phyloP scores from a whole-genome alignment of 1,284 basidiomycete genomes.

The Microstroma glucosiphilum region DNA sequence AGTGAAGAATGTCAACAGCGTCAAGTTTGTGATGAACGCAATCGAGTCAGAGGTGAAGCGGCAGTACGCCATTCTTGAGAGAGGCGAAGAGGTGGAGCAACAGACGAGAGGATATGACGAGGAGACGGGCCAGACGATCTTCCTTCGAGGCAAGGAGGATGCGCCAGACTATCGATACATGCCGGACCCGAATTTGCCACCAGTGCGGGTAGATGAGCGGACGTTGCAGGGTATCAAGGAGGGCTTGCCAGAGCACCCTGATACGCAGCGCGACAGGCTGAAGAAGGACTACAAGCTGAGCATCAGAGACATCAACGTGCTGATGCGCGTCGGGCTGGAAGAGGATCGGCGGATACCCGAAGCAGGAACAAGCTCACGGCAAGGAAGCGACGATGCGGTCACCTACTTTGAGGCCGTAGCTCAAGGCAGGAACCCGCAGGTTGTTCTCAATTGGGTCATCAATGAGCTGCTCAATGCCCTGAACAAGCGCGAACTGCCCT shows the following conservation, averaged over 20 bases:
- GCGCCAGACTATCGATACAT: conserved; percentile 95
- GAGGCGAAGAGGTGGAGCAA: conserved; percentile 60
- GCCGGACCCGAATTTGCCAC: conserved; percentile 90
- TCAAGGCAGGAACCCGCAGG: conserved; percentile 29
- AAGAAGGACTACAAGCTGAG: conserved; percentile 58
- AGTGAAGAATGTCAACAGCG: conserved; percentile 93
- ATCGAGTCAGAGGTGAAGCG: conserved; percentile 77
- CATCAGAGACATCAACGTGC: conserved; percentile 53
- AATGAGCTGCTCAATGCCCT: conserved; percentile 39
- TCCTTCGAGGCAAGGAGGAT: conserved; percentile 81
- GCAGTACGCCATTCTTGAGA: conserved; percentile 62
- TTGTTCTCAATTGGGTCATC: conserved; percentile 67
- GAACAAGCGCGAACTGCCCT: conserved; percentile 27
- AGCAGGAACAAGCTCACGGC: background rate
- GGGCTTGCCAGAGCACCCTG: conserved; percentile 72
- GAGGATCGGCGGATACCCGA: conserved; percentile 27
- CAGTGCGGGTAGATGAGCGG: conserved; percentile 57
- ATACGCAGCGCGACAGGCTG: conserved; percentile 62
- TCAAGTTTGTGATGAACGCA: conserved; percentile 76
- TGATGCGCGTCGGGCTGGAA: conserved; percentile 39
- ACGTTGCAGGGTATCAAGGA: conserved; percentile 60
- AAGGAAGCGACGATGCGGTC: conserved; percentile 25
- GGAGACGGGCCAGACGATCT: conserved; percentile 70
- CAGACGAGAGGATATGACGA: conserved; percentile 91
- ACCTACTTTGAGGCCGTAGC: conserved; percentile 41